Base-by-base conservation (phyloP, 2,329 filamentous ascomycete genomes). In the Diaporthe caulivora region DNA sequence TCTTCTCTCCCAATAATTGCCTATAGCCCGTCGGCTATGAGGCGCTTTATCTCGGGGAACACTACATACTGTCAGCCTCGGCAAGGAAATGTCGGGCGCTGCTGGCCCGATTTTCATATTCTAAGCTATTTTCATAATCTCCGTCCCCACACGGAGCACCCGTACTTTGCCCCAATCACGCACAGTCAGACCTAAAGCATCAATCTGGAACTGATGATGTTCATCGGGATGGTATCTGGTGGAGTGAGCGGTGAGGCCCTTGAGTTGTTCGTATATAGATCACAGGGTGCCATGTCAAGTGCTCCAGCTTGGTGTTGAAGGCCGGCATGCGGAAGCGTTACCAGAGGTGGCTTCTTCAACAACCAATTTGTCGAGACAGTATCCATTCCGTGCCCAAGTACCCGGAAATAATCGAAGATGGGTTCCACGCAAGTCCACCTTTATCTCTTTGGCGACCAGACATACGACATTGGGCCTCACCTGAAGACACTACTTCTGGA, bases 401-500 rank as follows among this genome's bases (percentile, higher is more conserved):
- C 29, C 34, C 51, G 29, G 29, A 47, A 3, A 3, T 49, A 29
- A 29, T 5, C 26, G 42, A 60, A 13, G 2, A 70, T 70, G 68
- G 24, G 18, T 37, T n/a, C 40, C 37, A 60, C 49, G 3, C 40
- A 49, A 34, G 68, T 71, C 44, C 73, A 64, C 49, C 49, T 77
- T 37, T 73, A 69, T 70, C 74, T 78, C 44, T 78, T 78, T 54
- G 76, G 76, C 31, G 77, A 78, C 54, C 77, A 78, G 74, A 78
- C 76, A 10, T 75, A 70, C 67, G 73, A 78, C 53, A 62, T 74
- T 9, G 55, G 75, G n/a, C 70, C 75, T 21, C 54, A 73, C 40
- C 37, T 76, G 8, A 77, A 76, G 31, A 62, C 72, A 15, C 55
- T 78, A 15, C 24, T 75, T 21, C 21, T 70, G n/a, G 68, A 37